Conservation (phyloP, 2,329 filamentous ascomycete genomes). For the Lasiodiplodia citricola region DNA sequence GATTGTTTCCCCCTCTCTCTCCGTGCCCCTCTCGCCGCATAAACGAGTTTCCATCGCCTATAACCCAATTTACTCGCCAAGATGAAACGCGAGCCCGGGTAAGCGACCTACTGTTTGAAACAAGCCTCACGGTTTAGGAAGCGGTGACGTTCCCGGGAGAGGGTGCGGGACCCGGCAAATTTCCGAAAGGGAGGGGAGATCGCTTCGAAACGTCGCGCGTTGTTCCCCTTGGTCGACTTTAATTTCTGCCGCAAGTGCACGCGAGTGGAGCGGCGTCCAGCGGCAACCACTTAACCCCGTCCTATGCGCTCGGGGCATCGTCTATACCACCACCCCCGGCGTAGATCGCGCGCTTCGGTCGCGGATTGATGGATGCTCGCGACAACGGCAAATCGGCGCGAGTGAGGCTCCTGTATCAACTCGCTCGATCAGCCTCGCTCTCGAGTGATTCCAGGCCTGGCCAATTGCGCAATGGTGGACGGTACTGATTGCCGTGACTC, state of each 20-base stretch:
- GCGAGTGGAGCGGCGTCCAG: accelerated
- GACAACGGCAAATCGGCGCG: neutral
- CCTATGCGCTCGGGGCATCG: neutral
- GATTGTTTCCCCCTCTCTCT: neutral
- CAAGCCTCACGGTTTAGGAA: conserved; percentile 12
- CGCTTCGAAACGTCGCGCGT: conserved; percentile 2
- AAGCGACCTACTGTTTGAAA: conserved; percentile 19
- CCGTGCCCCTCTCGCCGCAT: neutral
- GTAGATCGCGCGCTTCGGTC: conserved; percentile 21
- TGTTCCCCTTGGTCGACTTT: neutral
- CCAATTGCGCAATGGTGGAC: neutral
- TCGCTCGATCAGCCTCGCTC: neutral
- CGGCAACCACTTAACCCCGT: neutral
- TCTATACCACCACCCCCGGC: conserved; percentile 4
- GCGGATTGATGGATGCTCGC: conserved; percentile 13
- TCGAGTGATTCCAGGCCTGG: neutral
- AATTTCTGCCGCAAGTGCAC: neutral
- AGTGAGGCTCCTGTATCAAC: conserved; percentile 2
- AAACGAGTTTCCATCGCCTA: conserved; percentile 6
- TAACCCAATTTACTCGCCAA: conserved; percentile 8
- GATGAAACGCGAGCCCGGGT: conserved; percentile 14
- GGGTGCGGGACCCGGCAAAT: conserved; percentile 8
- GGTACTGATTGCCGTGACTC: neutral
- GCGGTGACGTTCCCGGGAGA: neutral
- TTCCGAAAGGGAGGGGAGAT: conserved; percentile 16